Evolutionary conservation across 2,329 filamentous ascomycete species (phyloP).

Genomic region (Fusarium sp.): DNA sequence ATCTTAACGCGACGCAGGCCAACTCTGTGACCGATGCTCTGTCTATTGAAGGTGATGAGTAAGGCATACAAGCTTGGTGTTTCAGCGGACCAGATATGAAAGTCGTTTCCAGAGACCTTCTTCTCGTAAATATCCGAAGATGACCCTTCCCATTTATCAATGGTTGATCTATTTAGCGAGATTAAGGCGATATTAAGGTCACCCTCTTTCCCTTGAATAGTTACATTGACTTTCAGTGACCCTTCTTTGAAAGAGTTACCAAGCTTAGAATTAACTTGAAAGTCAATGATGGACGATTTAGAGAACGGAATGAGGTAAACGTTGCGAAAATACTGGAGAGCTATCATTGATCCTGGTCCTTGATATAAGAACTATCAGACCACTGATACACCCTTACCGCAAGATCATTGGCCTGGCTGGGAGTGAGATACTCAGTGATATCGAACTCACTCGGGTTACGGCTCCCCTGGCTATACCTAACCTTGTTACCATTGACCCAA

Average conservation of each 20-base stretch:
- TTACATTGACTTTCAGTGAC: slow-evolving; percentile 60
- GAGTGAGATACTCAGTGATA: slow-evolving; percentile 62
- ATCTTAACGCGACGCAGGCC: slow-evolving; percentile 73
- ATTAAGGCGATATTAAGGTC: slow-evolving; percentile 51
- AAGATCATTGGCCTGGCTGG: slow-evolving; percentile 61
- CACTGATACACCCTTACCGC: slow-evolving; percentile 77
- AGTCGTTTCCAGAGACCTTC: slow-evolving; percentile 56
- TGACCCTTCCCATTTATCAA: slow-evolving; percentile 40
- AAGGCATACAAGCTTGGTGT: slow-evolving; percentile 69
- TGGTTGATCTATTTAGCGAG: slow-evolving; percentile 43
- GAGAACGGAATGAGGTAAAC: slow-evolving; percentile 72
- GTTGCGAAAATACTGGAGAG: slow-evolving; percentile 71
- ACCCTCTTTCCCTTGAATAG: slow-evolving; percentile 56
- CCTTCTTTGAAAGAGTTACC: slow-evolving; percentile 63
- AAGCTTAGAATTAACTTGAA: slow-evolving; percentile 61
- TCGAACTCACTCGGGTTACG: slow-evolving; percentile 80
- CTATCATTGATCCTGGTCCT: slow-evolving; percentile 78
- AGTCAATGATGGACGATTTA: slow-evolving; percentile 52
- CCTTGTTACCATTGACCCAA: slow-evolving; percentile 72
- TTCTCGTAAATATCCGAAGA: slow-evolving; percentile 50
- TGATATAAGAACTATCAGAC: slow-evolving; percentile 76
- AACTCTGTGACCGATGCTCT: slow-evolving; percentile 61
- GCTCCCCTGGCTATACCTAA: slow-evolving; percentile 78
- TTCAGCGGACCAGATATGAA: slow-evolving; percentile 75
- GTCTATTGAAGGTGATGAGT: slow-evolving; percentile 46